Base-by-base conservation (phyloP, 371 early-diverging fungal species). In the Nematocida ausubeli region DNA sequence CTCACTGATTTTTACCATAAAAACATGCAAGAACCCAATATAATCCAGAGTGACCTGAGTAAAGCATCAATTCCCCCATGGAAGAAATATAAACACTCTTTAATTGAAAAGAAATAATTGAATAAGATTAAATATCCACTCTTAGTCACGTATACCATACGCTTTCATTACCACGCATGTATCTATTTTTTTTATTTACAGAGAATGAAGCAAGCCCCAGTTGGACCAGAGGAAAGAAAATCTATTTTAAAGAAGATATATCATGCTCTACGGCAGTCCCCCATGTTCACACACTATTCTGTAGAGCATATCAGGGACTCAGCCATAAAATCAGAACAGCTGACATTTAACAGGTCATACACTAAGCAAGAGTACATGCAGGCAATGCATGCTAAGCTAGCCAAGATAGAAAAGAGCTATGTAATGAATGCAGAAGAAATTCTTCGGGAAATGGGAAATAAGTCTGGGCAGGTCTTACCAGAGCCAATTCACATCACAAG, bases 271-370 rank as follows among this genome's bases (percentile, higher is more conserved):
- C 81, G 83, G 69, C 82, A 85, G 52, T 81, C 81, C 40, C 80
- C 82, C 19, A 78, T 84, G 54, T 85, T 85, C 58, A 63, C 50
- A 28, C 69, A 81, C 40, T 81, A 82, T 55, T 28, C 60, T 14
- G 49, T 79, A 16, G 64, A 66, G 24, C 81, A 81, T 6, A 80
- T 85, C 19, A 69, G 81, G 44, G 83, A 85, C 44, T 83, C 83
- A 35, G 85, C 83, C 24, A 64, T 85, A 50, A 82, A 81, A 35
- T 63, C 78, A 28, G 85, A 85, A 49, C 82, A 83, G 60, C 81
- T 82, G 49, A 84, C 79, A 32, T 85, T 57, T 60, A 54, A 73
- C 34, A 47, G 47, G 6, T 69, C 71, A 22, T 47, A 40, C 51
- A 81, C 50, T 24, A 81, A 67, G 50, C 79, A 83, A 39, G 83